A percentile compares a stretch with the other conserved stretches of the same genome.
Conservation (phyloP, 371 early-diverging fungal species). For the Mycotypha africana region DNA sequence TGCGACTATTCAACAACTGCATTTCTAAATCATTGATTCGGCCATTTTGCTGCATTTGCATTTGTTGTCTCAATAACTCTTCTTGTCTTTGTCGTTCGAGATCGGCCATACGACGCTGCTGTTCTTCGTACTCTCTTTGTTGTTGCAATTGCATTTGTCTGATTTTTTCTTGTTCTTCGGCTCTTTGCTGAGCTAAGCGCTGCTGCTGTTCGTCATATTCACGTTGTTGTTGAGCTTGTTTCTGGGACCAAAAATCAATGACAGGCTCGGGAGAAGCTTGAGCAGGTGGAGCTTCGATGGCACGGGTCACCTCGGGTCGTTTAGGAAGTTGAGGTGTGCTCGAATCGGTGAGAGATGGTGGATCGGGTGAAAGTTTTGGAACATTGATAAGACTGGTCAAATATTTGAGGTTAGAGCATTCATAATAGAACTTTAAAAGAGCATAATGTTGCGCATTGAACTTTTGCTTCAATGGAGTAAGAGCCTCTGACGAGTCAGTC, state of each 20-base stretch:
- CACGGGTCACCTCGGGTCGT: conserved; percentile 23
- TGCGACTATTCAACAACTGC: conserved; percentile 69
- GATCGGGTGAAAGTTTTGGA: conserved; percentile 79
- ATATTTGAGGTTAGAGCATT: conserved; percentile 86
- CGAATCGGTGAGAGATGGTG: conserved; percentile 62
- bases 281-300: conserved; percentile 29
- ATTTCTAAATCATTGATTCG: conserved; percentile 73
- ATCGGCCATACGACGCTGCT: conserved; percentile 62
- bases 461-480: conserved; percentile 81
- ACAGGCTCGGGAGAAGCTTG: conserved; percentile 58
- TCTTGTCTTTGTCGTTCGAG: conserved; percentile 64
- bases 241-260: conserved; percentile 57
- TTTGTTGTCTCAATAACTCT: conserved; percentile 67
- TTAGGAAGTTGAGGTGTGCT: conserved; percentile 36
- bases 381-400: conserved; percentile 90
- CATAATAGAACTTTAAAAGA: conserved; percentile 86
- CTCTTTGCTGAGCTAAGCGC: conserved; percentile 54
- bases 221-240: conserved; percentile 64
- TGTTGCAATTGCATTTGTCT: conserved; percentile 59
- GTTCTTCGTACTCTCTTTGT: conserved; percentile 70
- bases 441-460: conserved; percentile 85
- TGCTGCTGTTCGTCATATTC: conserved; percentile 71
- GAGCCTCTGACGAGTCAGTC: conserved; percentile 76
- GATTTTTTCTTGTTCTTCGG: conserved; percentile 54
- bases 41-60: conserved; percentile 70